Base-by-base conservation (phyloP, 2,329 filamentous ascomycete species). In the Chrysoporthe austroafricana region DNA sequence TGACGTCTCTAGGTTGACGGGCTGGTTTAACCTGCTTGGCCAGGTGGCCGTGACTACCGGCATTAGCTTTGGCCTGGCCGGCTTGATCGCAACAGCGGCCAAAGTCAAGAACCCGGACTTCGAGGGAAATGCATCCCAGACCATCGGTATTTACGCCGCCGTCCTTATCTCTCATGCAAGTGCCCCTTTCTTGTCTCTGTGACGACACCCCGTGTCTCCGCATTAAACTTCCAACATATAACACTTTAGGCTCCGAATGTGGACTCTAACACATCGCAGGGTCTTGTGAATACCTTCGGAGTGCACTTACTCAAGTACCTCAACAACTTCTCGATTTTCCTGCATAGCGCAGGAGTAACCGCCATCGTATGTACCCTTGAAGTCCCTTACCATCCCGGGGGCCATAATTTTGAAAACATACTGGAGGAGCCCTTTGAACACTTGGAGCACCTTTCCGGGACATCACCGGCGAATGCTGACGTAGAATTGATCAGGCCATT, bases 91-190 rank as follows among this genome's bases (percentile, higher is more conserved):
- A 4, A 81, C 78, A 0, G 77, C 76, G 32, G 76, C 77, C 39
- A 75, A 73, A 0, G 77, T 81, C 54, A 76, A 80, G 72, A 77
- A 74, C 68, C 74, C 76, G 2, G 73, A 72, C 57, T 81, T 77
- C 71, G 73, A 71, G 54, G 73, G 84, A 0, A 83, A 81, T 0
- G 78, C 85, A 0, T 77, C 72, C 16, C 80, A 81, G 69, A 86
- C 84, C 3, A 82, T 88, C 62, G 86, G 85, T n/a, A 88, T 88
- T 68, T 87, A 88, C 70, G 85, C 84, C 6, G 86, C 85, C 6
- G 77, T 88, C 4, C 79, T 88, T 4, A 70, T 84, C 44, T 85
- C 82, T 4, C 64, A 66, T 50, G 59, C 44, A 36, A 48, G 59
- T 18, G 42, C 4, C 14, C 16, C n/a, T 18, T 9, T 36, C 26